A percentile compares a stretch with the other conserved stretches of the same genome.
These are phyloP conservation scores for Cornus kousa DNA, from an alignment of 148 eudicot genomes.

Conservation along the genomic window DNA sequence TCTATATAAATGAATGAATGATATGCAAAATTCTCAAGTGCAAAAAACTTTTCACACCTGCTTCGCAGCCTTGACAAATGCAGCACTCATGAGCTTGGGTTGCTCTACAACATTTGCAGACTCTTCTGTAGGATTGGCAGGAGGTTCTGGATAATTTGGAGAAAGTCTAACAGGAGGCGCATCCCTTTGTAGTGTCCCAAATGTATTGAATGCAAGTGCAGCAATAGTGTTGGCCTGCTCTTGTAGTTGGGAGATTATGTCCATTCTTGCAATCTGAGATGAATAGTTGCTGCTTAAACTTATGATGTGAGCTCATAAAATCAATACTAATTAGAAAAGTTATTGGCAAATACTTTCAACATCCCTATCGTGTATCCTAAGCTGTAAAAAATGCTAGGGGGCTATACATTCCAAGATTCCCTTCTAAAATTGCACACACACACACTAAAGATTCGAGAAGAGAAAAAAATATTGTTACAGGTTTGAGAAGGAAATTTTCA, in stretches of 20 bases:
- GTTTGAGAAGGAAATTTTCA: no score
- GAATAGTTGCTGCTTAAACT: background rate
- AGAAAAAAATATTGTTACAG: no score
- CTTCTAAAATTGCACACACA: background rate
- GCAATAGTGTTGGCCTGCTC: constrained; percentile 81
- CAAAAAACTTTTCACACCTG: constrained; percentile 43
- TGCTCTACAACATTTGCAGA: constrained; percentile 53
- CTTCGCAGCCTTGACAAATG: constrained; percentile 89
- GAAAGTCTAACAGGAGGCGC: constrained; percentile 91
- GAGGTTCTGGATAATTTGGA: constrained; percentile 88
- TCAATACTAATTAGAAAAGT: background rate
- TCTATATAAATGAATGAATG: background rate
- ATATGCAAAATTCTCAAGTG: background rate
- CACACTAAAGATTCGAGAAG: no score
- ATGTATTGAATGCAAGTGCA: constrained; percentile 70
- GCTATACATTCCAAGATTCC: background rate
- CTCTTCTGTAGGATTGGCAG: constrained; percentile 45
- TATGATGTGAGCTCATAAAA: no score
- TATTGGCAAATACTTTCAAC: background rate
- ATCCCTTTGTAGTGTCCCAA: constrained; percentile 88
- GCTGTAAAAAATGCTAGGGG: background rate
- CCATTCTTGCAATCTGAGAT: constrained; percentile 48
- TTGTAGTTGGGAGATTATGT: constrained; percentile 90
- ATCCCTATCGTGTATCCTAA: background rate
- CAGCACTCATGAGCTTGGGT: constrained; percentile 67